These are phyloP conservation scores for Nitzschia inconspicua DNA, from an alignment of 108 stramenopile species.

Conservation along the genomic window DNA sequence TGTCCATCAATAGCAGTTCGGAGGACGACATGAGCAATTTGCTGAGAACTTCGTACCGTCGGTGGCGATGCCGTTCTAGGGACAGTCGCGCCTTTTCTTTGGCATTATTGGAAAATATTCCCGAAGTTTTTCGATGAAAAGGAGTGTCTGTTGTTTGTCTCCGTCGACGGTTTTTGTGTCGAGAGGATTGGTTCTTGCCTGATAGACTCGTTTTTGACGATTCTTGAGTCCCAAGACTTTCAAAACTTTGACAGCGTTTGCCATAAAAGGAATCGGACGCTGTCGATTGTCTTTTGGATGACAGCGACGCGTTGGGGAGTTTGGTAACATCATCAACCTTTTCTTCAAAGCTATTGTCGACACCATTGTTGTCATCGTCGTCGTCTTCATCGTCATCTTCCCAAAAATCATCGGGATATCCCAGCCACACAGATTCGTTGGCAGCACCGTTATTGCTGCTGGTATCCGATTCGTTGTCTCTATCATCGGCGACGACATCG, in stretches of 20 bases:
- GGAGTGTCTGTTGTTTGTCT: constrained; percentile 1
- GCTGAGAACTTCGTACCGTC: constrained; percentile 63
- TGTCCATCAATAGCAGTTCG: constrained; percentile 60
- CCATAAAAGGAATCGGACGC: background rate
- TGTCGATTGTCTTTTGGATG: background rate
- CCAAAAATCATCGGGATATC: constrained; percentile 25
- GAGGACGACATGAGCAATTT: constrained; percentile 54
- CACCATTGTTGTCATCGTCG: constrained; percentile 14
- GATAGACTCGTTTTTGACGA: background rate
- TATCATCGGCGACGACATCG: constrained; percentile 30
- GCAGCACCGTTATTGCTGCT: background rate
- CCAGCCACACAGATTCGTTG: constrained; percentile 16
- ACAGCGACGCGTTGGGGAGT: background rate
- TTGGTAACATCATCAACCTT: background rate
- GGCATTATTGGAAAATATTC: background rate
- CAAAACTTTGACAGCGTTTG: constrained; percentile 8
- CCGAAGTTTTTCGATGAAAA: background rate
- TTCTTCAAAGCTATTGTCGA: background rate
- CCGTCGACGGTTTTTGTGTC: constrained; percentile 1
- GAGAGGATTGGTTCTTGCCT: background rate
- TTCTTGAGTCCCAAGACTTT: constrained; percentile 2
- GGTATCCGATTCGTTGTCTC: background rate
- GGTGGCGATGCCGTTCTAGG: constrained; percentile 50
- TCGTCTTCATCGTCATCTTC: constrained; percentile 18
- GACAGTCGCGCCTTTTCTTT: constrained; percentile 10